Base-by-base conservation (phyloP, 495 filamentous ascomycete genomes). In the Letharia columbiana region DNA sequence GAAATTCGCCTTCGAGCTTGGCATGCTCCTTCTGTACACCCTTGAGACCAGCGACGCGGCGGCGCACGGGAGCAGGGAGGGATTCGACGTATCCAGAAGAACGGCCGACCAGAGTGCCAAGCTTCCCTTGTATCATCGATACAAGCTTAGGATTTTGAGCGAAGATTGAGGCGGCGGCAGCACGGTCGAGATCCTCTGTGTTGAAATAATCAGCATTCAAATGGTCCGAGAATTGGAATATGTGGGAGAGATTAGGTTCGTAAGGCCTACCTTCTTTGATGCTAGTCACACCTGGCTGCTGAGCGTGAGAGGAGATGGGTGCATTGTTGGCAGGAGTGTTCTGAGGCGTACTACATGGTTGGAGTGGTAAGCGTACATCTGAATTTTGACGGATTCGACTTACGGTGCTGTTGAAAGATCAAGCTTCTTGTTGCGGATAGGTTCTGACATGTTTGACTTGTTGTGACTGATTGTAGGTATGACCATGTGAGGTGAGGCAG, bases 1-100 rank as follows among this genome's bases (percentile, higher is more conserved):
- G 95, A 77, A 98, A 96, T 76, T 96, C 88, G 63, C 91, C 91
- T 82, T 99, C 95, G 70, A 99, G 86, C 80, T 97, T 96, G 61
- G 92, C 87, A 79, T 99, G 95, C 71, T 98, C 95, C 78, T 97
- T 98, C 76, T 99, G 95, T 66, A 99, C 89, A 72, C 93, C 95
- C 80, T 98, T 98, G 44, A 99, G 80, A 67, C 95, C 95, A 58
- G 91, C 86, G 63, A 99, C 93, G 71, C 95, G 92, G 69, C 90
- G 89, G 74, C 92, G 91, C 71, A 99, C 95, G 33, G 85, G 81
- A 52, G 84, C 78, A 39, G 95, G 94, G 23, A 99, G 87, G 31
- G 91, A 94, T 80, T 99, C 95, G 71, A 99, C 91, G 78, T 99
- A 99, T 69, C 95, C 95, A 31, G 94, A 98, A 58, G 95, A 96